Evolutionary conservation across 1,284 basidiomycete genomes (phyloP), one percentile per base, ranked within the genome.

Genomic region (Neonothopanus nambi): DNA sequence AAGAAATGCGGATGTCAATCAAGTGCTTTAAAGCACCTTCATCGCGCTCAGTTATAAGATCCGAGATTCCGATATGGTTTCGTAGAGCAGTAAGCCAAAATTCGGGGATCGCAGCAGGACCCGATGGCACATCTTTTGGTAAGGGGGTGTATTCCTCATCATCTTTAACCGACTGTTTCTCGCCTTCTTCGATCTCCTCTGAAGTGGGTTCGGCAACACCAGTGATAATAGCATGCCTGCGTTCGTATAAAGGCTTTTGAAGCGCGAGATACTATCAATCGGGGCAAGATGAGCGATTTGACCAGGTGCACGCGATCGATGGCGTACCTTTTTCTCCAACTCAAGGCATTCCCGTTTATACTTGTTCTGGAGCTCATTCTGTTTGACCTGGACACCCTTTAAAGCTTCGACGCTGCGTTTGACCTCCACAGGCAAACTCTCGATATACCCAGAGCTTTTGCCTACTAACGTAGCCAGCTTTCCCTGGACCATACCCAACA

Each of bases 11-110:
- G 63, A 92, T 76, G 66, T 93, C 86, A 59, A 68, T 76, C 56
- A 95, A 80, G 59, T 76, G 70, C 71, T 86, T 85, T 63, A 88
- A 77, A 8, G 85, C 91, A 54, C 76, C 87, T 59, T 89, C 92
- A 70, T 98, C 96, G 52, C 89, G 86, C 67, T 98, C 95, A 33
- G 93, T 97, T 77, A 98, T 95, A 66, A 95, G 79, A 52, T 95
- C 93, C 44, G 84, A 81, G 52, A 98, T 81, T 49, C 85, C 92
- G 56, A 89, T 73, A 70, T 98, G 93, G 74, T 97, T 98, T 65
- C 92, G 87, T 59, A 98, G 82, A 1, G 94, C 93, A 1, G 96
- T 98, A 63, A 98, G 86, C 96, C 96, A 99, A 80, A 98, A 98
- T 67, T 97, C 89, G 57, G 95, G 93, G 65, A 99, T 94, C 60